These are phyloP conservation scores for Imleria badia DNA, from an alignment of 768 basidiomycete genomes.

Conservation along the genomic window DNA sequence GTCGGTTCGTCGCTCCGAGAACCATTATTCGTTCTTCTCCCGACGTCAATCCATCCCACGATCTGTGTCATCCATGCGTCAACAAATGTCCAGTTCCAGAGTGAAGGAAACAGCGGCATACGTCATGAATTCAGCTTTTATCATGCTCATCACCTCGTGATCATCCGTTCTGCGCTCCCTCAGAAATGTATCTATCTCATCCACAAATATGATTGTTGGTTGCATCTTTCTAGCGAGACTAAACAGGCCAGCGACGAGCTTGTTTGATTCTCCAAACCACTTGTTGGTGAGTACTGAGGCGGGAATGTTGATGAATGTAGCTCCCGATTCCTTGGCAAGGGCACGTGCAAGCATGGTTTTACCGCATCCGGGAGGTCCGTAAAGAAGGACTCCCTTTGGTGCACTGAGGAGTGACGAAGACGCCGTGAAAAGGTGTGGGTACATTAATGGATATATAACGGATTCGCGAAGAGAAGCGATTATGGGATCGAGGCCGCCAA, in stretches of 20 bases:
- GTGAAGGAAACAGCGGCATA: conserved; percentile 36
- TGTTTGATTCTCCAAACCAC: conserved; percentile 91
- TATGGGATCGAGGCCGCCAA: conserved; percentile 92
- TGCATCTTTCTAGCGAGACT: conserved; percentile 91
- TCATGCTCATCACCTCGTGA: conserved; percentile 98
- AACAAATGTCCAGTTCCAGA: neutral
- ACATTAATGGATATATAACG: conserved; percentile 91
- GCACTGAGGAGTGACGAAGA: conserved; percentile 83
- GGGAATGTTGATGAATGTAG: conserved; percentile 91
- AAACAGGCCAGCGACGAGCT: conserved; percentile 92
- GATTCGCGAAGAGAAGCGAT: conserved; percentile 90
- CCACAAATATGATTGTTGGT: conserved; percentile 97
- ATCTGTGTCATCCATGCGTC: conserved; percentile 38
- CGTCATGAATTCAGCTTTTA: conserved; percentile 97
- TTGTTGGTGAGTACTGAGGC: conserved; percentile 74
- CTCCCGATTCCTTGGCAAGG: conserved; percentile 94
- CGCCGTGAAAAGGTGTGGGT: conserved; percentile 82
- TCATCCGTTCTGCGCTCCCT: conserved; percentile 84
- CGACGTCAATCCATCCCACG: conserved; percentile 94
- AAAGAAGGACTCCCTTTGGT: conserved; percentile 94
- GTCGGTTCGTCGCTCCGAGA: conserved; percentile 93
- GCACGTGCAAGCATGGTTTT: conserved; percentile 99
- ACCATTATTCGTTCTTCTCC: conserved; percentile 81
- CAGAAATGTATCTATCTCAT: conserved; percentile 96
- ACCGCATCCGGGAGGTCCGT: conserved; percentile 96